Evolutionary conservation across 257 asterid species (phyloP).

Genomic region (Nicotiana sylvestris): DNA sequence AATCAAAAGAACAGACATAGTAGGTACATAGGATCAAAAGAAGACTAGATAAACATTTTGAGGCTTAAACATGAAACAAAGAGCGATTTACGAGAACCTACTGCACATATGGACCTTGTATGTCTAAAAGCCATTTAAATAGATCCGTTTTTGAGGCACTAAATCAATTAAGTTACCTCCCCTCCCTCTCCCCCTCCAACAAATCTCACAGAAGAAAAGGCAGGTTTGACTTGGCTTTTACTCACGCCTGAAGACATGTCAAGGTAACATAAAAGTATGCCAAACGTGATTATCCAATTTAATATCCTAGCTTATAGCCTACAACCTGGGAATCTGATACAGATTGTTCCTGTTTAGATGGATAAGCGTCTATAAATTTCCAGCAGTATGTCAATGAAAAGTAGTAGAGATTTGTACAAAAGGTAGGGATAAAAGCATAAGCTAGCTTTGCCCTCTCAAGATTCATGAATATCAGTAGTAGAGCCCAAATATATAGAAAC

Average conservation of each 20-base stretch:
- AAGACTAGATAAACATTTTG: not conserved
- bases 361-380: not conserved
- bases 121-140: not conserved
- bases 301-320: not conserved
- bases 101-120: not conserved
- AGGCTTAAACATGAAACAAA: not conserved
- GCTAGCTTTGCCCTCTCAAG: not conserved
- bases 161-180: not conserved
- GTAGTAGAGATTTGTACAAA: not conserved
- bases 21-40: constrained; percentile 1
- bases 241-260: not conserved
- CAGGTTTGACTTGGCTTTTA: not conserved
- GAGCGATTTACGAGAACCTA: not conserved
- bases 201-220: not conserved
- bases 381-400: not conserved
- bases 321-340: not conserved
- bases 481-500: not conserved
- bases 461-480: constrained; percentile 5
- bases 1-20: not conserved
- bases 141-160: not conserved
- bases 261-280: not conserved
- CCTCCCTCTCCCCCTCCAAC: not conserved
- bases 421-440: not conserved
- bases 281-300: not conserved
- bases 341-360: not conserved